These are phyloP conservation scores for Termitomyces sp. DNA, from an alignment of 768 basidiomycete genomes.

Conservation along the genomic window DNA sequence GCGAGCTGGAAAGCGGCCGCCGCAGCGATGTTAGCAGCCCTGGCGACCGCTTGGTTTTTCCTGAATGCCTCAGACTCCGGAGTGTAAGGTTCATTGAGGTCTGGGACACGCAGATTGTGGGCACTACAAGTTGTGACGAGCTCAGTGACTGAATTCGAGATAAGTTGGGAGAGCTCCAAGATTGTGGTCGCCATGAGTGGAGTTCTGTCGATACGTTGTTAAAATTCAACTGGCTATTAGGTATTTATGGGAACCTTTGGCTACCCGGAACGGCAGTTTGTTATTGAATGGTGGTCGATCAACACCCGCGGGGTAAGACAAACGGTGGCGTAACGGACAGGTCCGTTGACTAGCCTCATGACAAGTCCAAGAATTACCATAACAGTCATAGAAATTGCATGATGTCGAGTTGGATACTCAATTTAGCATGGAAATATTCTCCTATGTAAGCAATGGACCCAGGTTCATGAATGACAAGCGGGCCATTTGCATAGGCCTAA, in stretches of 20 bases:
- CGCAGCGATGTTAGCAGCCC: conserved; percentile 28
- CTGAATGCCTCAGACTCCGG: conserved; percentile 29
- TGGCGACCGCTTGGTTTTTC: conserved; percentile 25
- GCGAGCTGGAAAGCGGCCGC: conserved; percentile 34
- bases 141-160: conserved; percentile 18
- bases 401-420: not conserved
- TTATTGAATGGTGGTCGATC: not conserved
- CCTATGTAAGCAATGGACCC: not conserved
- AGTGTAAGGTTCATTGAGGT: conserved; percentile 23
- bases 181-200: conserved; percentile 9
- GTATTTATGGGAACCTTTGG: not conserved
- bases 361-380: not conserved
- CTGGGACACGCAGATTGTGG: conserved; percentile 22
- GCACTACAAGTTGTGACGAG: conserved; percentile 24
- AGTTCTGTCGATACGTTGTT: not conserved
- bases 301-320: not conserved
- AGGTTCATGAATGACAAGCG: not conserved
- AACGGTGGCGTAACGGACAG: not conserved
- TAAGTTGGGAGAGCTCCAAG: conserved; percentile 18
- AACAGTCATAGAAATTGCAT: not conserved
- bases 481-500: not conserved
- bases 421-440: not conserved
- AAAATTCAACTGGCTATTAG: not conserved
- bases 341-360: not conserved
- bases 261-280: not conserved